Percentiles rank a stretch among this genome's conserved stretches.
These are phyloP conservation scores for Cucumis hystrix DNA, from an alignment of 306 rosid species.

Conservation along the genomic window DNA sequence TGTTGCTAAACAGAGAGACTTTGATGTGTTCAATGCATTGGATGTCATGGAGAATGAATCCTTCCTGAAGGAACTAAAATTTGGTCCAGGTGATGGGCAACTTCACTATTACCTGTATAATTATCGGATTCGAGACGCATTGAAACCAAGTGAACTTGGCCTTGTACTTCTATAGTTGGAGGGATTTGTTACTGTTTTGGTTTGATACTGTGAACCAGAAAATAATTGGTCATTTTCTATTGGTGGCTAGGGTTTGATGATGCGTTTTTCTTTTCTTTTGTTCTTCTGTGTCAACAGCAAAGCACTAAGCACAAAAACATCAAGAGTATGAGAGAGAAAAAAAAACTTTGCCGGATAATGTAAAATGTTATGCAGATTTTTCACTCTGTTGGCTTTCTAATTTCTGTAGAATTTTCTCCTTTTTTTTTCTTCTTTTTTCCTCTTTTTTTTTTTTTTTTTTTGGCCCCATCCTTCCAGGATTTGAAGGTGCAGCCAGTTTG, in stretches of 20 bases:
- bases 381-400: neutral
- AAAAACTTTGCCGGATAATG: neutral
- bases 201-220: slow-evolving; percentile 7
- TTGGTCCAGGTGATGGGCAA: slow-evolving; percentile 59
- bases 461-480: neutral
- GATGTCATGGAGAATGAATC: slow-evolving; percentile 70
- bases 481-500: neutral
- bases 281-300: slow-evolving; percentile 8
- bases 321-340: neutral
- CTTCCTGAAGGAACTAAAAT: slow-evolving; percentile 47
- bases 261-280: slow-evolving; percentile 12
- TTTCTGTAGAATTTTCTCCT: neutral
- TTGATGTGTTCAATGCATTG: slow-evolving; percentile 74
- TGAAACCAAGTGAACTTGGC: slow-evolving; percentile 59
- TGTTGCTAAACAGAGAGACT: slow-evolving; percentile 56
- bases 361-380: neutral
- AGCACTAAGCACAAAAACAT: neutral
- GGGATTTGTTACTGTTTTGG: slow-evolving; percentile 9
- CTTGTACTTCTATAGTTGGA: slow-evolving; percentile 45
- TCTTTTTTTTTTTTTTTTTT: neutral
- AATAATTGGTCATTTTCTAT: neutral
- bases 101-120: slow-evolving; percentile 56
- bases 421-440: neutral
- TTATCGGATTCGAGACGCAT: slow-evolving; percentile 26
- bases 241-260: slow-evolving; percentile 6